These are phyloP conservation scores for Leccinum fallax DNA, from an alignment of 1,284 basidiomycete species.

Conservation along the genomic window DNA sequence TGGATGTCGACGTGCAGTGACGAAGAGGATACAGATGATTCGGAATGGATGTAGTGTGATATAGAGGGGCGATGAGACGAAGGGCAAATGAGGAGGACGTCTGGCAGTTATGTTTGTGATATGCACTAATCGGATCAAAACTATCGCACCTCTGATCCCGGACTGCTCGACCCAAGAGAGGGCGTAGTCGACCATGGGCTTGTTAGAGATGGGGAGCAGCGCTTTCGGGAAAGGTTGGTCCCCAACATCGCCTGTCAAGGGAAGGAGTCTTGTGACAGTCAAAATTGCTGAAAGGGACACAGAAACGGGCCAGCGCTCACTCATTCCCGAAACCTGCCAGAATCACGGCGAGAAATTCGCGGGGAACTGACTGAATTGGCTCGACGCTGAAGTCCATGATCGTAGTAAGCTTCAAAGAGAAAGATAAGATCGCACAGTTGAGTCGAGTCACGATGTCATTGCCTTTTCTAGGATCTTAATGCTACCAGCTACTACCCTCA, in stretches of 20 bases:
- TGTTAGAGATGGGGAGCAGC: slow-evolving; percentile 84
- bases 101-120: slow-evolving; percentile 42
- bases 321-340: slow-evolving; percentile 87
- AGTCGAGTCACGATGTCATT: slow-evolving; percentile 17
- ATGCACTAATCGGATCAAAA: slow-evolving; percentile 6
- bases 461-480: slow-evolving; percentile 22
- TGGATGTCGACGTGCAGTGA: slow-evolving; percentile 73
- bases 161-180: slow-evolving; percentile 87
- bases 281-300: background rate
- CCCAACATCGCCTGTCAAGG: slow-evolving; percentile 72
- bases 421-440: background rate
- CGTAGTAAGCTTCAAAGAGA: slow-evolving; percentile 2
- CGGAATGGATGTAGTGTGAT: slow-evolving; percentile 80
- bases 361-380: slow-evolving; percentile 49
- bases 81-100: slow-evolving; percentile 85
- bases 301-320: slow-evolving; percentile 44
- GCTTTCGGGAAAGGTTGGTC: slow-evolving; percentile 83
- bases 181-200: slow-evolving; percentile 83
- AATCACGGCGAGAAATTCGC: slow-evolving; percentile 83
- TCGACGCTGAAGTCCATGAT: slow-evolving; percentile 66
- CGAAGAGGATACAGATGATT: slow-evolving; percentile 55
- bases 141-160: slow-evolving; percentile 74
- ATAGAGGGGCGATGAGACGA: slow-evolving; percentile 71
- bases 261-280: slow-evolving; percentile 54
- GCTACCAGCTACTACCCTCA: slow-evolving; percentile 1